A percentile compares a stretch with the other conserved stretches of the same genome.
Conservation (phyloP, 163 green algal species). For the Scenedesmus sp. region DNA sequence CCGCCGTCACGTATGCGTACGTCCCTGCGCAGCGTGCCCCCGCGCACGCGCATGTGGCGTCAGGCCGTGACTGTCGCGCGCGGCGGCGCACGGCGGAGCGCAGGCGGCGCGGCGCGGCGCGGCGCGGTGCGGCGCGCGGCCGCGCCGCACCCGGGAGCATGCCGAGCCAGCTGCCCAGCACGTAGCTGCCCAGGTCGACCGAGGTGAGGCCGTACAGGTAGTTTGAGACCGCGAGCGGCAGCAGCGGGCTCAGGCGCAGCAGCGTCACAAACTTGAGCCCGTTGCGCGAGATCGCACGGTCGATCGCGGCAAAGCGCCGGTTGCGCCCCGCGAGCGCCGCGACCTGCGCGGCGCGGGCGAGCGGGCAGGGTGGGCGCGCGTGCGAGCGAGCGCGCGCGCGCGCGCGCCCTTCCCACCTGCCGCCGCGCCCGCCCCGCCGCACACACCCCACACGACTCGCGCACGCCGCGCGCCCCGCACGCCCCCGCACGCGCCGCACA, state of each 20-base stretch:
- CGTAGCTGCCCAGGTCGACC: constrained; percentile 86
- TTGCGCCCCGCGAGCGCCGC: constrained; percentile 55
- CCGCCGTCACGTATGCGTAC: constrained; percentile 48
- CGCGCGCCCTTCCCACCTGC: no score
- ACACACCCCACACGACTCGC: no score
- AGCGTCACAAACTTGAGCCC: constrained; percentile 91
- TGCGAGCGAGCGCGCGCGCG: no score
- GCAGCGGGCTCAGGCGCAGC: constrained; percentile 89
- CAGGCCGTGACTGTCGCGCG: no score
- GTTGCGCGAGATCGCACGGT: constrained; percentile 88
- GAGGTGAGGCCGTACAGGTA: constrained; percentile 90
- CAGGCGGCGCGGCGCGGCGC: background rate
- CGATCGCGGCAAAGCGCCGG: constrained; percentile 88
- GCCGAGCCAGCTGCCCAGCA: constrained; percentile 84
- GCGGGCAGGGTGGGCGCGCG: no score
- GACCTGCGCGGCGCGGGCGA: constrained; percentile 30
- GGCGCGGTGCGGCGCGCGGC: constrained; percentile 16
- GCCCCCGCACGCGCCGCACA: no score
- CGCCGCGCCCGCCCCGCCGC: no score
- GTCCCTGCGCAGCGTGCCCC: background rate
- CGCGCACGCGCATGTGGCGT: no score
- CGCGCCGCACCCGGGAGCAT: constrained; percentile 91
- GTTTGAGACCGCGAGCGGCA: constrained; percentile 90
- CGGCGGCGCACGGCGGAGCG: no score
- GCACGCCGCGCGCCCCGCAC: no score